Percentiles rank a stretch among this genome's conserved stretches.
Conservation (phyloP, 1,284 basidiomycete species). For the Sporisorium graminicola region DNA sequence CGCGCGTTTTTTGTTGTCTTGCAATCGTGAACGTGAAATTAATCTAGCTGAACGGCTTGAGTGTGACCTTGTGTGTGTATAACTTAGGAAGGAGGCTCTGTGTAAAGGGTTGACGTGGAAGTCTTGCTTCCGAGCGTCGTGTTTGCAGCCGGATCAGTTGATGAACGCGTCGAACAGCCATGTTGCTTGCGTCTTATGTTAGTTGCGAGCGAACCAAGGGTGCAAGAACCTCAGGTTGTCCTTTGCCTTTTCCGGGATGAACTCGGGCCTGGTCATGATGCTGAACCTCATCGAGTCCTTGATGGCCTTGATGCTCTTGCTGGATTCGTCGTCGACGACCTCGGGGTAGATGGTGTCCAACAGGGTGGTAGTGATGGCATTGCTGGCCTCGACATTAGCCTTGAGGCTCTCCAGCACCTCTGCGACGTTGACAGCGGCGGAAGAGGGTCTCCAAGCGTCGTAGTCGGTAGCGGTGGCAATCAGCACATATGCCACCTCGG, state of each 20-base stretch:
- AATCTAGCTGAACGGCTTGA: background rate
- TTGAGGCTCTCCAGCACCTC: constrained; percentile 89
- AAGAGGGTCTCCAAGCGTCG: constrained; percentile 76
- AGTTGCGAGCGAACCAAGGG: constrained; percentile 60
- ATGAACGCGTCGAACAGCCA: background rate
- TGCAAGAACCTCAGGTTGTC: constrained; percentile 84
- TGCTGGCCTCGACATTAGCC: constrained; percentile 85
- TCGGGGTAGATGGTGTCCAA: constrained; percentile 79
- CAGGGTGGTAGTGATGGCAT: constrained; percentile 77
- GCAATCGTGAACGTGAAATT: too few relatives aligned
- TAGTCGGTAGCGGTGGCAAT: constrained; percentile 70
- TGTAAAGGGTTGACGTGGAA: background rate
- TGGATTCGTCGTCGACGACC: constrained; percentile 57
- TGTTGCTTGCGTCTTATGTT: background rate
- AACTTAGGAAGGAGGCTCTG: background rate
- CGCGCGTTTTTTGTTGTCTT: background rate
- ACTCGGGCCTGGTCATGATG: constrained; percentile 81
- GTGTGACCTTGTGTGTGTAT: background rate
- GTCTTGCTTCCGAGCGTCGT: background rate
- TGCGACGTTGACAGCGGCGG: constrained; percentile 85
- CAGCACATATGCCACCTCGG: constrained; percentile 77
- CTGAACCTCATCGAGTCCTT: constrained; percentile 60
- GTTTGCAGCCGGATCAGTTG: background rate
- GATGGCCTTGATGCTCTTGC: constrained; percentile 37
- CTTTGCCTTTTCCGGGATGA: constrained; percentile 78